Evolutionary conservation across 139 green algal genomes (phyloP), one percentile per base, ranked within the genome.

Genomic region (Micractinium conductrix): DNA sequence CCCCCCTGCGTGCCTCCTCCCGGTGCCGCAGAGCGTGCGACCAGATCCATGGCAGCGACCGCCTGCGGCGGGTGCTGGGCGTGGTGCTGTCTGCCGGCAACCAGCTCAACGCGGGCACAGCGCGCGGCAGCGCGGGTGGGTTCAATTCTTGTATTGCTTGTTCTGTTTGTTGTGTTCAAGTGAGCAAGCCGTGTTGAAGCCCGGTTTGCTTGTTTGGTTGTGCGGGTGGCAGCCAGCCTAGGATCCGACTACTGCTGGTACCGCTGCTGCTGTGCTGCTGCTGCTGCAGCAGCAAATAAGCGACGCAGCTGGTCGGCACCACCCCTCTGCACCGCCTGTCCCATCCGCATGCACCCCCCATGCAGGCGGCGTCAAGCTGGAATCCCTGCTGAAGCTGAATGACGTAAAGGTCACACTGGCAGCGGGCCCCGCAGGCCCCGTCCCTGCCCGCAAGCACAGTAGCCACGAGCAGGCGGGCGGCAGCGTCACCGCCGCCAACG

Each of bases 51-150:
- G 40, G 33, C 42, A 89, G 90, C 86, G 9, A 28, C 37, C 78
- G 78, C 22, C 79, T 93, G 50, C 79, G 79, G 3, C 67, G 33
- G 24, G 74, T 88, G 35, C 78, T 90, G 58, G 72, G 53, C 17
- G 44, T 80, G 16, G 72, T 84, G 30, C 74, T 93, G 62, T 74
- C 88, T 4, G 80, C 72, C 2, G 90, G 90, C 63, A 93, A 93
- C 50, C 79, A 70, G 43, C 84, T 93, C 30, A 93, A 93, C 78
- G 53, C 45, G 0, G 90, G 85, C 44, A 92, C 84, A 2, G 37
- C 74, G n/a, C 84, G 88, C 58, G 89, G 90, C 68, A 42, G 79
- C 30, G 88, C 89, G 14, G 60, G 69, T 75, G 71, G 19, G 67
- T 67, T 40, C n/a, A n/a, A n/a, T n/a, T n/a, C n/a, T n/a, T n/a